Base-by-base conservation (phyloP, 2,329 filamentous ascomycete species). In the Aspergillus sp. region DNA sequence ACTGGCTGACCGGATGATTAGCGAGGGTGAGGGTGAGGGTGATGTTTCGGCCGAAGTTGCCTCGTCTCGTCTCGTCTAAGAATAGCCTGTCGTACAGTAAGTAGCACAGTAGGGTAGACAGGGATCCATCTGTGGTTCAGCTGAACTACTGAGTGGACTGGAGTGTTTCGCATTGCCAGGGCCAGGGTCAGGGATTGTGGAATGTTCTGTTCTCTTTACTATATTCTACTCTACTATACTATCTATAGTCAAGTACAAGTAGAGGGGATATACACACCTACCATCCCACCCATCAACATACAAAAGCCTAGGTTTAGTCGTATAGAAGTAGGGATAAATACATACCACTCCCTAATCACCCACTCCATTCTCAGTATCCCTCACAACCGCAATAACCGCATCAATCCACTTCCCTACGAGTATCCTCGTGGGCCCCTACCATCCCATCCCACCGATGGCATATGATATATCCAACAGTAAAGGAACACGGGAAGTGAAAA, bases 331-430 rank as follows among this genome's bases (percentile, higher is more conserved):
- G 32, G 11, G 11, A 4, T 36, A 36, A 0, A 15, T 0, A 36
- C 10, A 13, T 3, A 44, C n/a, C 39, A 19, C 10, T 44, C 8
- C 15, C 17, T n/a, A 3, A 15, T 36, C 5, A 15, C 27, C 27
- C 10, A 36, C 32, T 13, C 10, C 11, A 5, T 36, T 1, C 32
- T 11, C 10, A 15, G 27, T 30, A 30, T 13, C 11, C 32, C 10
- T 36, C 32, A 15, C 11, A 52, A 38, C 50, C 50, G 50, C 50
- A 52, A 52, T 52, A 52, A 52, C 50, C 50, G 50, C 49, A 50
- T 36, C 32, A 36, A 36, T 36, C 32, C 8, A 10, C 30, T 11
- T 10, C 3, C 30, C 10, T 11, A 49, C 25, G n/a, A n/a, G n/a
- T 27, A 27, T 52, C 50, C 50, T 52, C 50, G 50, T 52, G 50